Base-by-base conservation (phyloP, 495 filamentous ascomycete genomes). In the Penicillium angulare region DNA sequence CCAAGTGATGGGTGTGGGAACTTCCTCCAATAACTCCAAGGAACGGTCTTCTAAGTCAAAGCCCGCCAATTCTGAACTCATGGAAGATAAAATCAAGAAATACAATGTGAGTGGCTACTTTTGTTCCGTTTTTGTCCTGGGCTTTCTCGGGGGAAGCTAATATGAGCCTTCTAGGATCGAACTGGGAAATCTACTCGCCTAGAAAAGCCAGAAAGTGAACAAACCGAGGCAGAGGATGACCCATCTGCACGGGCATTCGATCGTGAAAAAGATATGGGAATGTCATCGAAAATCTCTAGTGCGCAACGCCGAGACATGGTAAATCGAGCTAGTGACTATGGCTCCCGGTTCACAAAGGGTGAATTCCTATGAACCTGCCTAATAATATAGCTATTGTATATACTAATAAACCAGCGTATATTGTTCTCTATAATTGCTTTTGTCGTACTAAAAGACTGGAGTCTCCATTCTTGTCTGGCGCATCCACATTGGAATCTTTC, bases 201-300 rank as follows among this genome's bases (percentile, higher is more conserved):
- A 49, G 82, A 87, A 45, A 75, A 85, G 55, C 82, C 44, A 10
- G 44, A 86, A 50, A 74, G 81, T 55, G 55, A 65, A 18, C 60
- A 55, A 5, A 80, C 88, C 50, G 89, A 92, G 47, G 90, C 96
- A 45, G 89, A 93, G 23, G 92, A 98, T 73, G 92, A 98, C 65
- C 93, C 93, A 18, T 95, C 88, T 61, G 82, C 82, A 66, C 76
- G 93, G 52, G 86, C 83, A 7, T 98, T 97, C 74, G 90, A 97
- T 71, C 77, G 81, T 38, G 91, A 98, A 71, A 98, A 97, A 76
- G 93, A 98, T 68, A 93, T 98, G 78, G 86, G 80, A 39, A 74
- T 86, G 8, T 85, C 86, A 9, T 81, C 83, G 3, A 84, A 81
- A 63, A 80, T 97, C 33, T 85, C 84, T n/a, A 69, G 84, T 58